Conservation (phyloP, 2,329 filamentous ascomycete genomes). For the Verticillium nubilum region DNA sequence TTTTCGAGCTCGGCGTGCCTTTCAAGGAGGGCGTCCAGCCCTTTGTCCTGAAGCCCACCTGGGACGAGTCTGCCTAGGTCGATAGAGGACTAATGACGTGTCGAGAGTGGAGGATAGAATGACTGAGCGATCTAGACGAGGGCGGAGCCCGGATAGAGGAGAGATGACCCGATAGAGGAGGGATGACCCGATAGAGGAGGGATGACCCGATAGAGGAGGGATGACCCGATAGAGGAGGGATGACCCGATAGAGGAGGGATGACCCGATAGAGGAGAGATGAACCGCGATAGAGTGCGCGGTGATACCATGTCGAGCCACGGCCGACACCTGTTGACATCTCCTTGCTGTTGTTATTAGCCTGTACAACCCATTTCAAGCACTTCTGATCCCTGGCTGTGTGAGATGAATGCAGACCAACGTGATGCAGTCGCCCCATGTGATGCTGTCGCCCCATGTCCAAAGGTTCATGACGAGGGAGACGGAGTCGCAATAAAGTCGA, state of each 20-base stretch:
- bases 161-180: too few species aligned
- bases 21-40: conserved; percentile 62
- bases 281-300: not conserved
- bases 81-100: not conserved
- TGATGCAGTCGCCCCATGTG: too few species aligned
- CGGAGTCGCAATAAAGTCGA: not conserved
- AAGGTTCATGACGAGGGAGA: not conserved
- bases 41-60: conserved; percentile 59
- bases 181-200: not conserved
- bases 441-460: too few species aligned
- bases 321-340: not conserved
- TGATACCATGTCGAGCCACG: not conserved
- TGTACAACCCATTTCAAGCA: not conserved
- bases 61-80: conserved; percentile 3
- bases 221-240: not conserved
- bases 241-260: too few species aligned
- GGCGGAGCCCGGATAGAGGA: not conserved
- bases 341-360: not conserved
- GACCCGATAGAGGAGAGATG: not conserved
- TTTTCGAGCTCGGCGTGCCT: conserved; percentile 93
- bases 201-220: not conserved
- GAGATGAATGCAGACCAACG: too few species aligned
- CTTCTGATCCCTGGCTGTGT: not conserved
- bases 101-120: not conserved
- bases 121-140: not conserved